Percentiles rank a stretch among this genome's conserved stretches.
phyloP scores from a whole-genome alignment of 768 basidiomycete genomes.

The Pleurotus djamor region DNA sequence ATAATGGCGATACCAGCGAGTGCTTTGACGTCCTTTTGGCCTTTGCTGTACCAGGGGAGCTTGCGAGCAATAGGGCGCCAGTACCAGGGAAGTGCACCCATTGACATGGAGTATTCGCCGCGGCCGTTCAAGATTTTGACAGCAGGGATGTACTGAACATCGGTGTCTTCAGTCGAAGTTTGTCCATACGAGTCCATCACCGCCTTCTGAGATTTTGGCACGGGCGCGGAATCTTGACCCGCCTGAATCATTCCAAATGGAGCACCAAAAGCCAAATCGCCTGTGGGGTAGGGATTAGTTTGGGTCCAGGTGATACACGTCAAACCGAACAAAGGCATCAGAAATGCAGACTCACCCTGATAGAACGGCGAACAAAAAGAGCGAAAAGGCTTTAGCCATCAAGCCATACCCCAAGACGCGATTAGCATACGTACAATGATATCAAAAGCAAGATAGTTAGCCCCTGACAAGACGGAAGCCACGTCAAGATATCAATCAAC shows the following conservation, averaged over 20 bases:
- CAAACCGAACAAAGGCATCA: neutral
- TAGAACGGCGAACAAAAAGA: neutral
- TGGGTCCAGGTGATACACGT: neutral
- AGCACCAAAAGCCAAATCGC: conserved; percentile 79
- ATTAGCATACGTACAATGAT: conserved; percentile 49
- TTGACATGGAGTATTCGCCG: conserved; percentile 82
- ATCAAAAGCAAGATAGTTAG: conserved; percentile 55
- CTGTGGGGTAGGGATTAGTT: neutral
- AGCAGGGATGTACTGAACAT: conserved; percentile 69
- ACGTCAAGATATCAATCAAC: conserved; percentile 6
- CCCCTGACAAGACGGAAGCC: conserved; percentile 29
- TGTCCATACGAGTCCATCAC: conserved; percentile 59
- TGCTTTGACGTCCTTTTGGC: conserved; percentile 62
- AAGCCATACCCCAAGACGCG: neutral
- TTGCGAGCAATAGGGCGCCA: conserved; percentile 64
- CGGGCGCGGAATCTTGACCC: conserved; percentile 69
- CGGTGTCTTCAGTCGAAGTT: conserved; percentile 25
- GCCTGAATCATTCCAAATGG: conserved; percentile 88
- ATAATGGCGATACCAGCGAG: conserved; percentile 80
- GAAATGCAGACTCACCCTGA: conserved; percentile 1
- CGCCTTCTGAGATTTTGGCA: conserved; percentile 53
- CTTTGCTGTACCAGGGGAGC: conserved; percentile 76
- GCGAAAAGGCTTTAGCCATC: neutral
- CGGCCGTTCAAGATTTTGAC: conserved; percentile 85
- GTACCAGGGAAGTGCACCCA: conserved; percentile 74